Evolutionary conservation across 495 filamentous ascomycete genomes (phyloP), one percentile per base, ranked within the genome.

Genomic region (Opeltia flavorubescens): DNA sequence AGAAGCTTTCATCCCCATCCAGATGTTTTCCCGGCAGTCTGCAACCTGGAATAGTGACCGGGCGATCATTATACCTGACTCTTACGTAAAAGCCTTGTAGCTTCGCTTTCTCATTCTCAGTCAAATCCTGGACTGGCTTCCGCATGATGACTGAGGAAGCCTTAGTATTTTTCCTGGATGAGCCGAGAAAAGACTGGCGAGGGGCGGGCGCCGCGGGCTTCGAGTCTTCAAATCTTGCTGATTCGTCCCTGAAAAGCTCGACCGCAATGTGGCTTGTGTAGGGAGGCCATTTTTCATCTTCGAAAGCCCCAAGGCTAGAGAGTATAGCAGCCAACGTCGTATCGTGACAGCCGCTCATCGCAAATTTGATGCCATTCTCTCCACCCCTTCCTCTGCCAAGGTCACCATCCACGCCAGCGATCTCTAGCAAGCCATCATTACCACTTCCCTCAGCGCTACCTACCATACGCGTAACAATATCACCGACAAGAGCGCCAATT

Each of bases 261-360:
- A 98, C 65, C 23, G 91, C 91, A 46, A 98, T 75, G 43, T 87
- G 86, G 52, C 82, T 88, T 0, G 89, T 95, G 56, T 85, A 98
- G 0, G 84, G 86, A 1, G 91, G 91, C 91, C 91, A 98, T 20
- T 69, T 69, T 38, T 76, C 71, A 18, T 66, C 67, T 36, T 87
- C 69, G 58, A 80, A 91, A 5, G 83, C 80, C 7, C 91, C 91
- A 1, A 95, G 54, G 50, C 82, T 86, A 7, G 81, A 69, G 29
- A 98, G 64, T 9, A 93, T 62, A 0, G 72, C 85, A 4, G 84
- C 91, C 7, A 96, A 68, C 17, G 91, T 95, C 8, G 91, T 96
- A 61, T 98, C 91, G 59, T 98, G 91, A 55, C 88, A 95, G 17
- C 91, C 91, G 54, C 77, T 82, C 52, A 98, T 65, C 4, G 76